Evolutionary conservation across 108 stramenopile genomes (phyloP), one percentile per base, ranked within the genome.

Genomic region (Skeletonema grethae): DNA sequence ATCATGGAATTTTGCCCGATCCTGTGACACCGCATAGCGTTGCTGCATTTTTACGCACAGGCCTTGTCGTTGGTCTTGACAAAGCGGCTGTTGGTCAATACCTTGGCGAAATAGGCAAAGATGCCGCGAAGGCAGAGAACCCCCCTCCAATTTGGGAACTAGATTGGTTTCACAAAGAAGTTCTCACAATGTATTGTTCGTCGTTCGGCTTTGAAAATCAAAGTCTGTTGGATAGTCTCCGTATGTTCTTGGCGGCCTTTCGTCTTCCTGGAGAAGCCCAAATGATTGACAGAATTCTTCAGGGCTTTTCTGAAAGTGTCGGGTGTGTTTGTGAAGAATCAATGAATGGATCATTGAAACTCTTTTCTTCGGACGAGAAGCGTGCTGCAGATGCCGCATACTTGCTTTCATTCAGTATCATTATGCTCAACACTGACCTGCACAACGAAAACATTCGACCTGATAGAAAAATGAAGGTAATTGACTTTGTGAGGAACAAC

Each of bases 391-490:
- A 98, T 78, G 91, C 96, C 25, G 96, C 97, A 4, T 98, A 95
- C 61, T 85, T 98, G 18, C 84, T 98, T 16, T 88, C 90, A 6
- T 98, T 97, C 70, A 95, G 94, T 79, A 97, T 98, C 41, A 97
- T 99, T 58, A 99, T 99, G 97, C 87, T 99, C 28, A 99, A 99
- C 78, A 99, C 98, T 15, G 98, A 99, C 87, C 90, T 90, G 48
- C 98, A 99, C 88, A 99, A 99, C 67, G 88, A 95, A 50, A 96
- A 96, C 69, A 97, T 99, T 72, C 85, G 90, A 35, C 80, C 94
- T 32, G 97, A 99, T 67, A 86, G 93, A 20, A 97, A 94, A 67
- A 99, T 99, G 98, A 93, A 80, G 45, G 75, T 89, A 22, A 73
- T 76, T 43, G 97, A 90, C 48, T 99, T 99, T 80, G 80, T 97